Conservation (phyloP, 208 protist species). For the Trypanosoma conorhini region DNA sequence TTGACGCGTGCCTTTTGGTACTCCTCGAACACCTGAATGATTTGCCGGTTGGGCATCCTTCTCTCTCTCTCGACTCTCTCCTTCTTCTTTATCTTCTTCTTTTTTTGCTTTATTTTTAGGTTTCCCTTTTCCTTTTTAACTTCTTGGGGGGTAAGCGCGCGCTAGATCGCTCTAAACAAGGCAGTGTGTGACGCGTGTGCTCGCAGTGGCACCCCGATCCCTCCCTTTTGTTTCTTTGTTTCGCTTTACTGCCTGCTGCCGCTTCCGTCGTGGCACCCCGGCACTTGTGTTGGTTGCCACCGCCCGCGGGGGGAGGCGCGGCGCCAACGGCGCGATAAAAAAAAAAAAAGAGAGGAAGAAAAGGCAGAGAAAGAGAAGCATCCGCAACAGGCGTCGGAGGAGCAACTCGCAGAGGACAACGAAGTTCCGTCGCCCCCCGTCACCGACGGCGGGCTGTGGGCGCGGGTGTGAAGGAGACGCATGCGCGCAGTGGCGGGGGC, state of each 20-base stretch:
- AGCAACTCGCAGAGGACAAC: conserved; percentile 7
- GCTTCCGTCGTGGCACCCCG: too few relatives aligned
- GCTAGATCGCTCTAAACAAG: neutral
- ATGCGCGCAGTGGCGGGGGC: neutral
- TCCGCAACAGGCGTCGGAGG: conserved; percentile 14
- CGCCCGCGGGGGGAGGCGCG: too few relatives aligned
- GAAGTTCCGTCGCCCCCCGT: neutral
- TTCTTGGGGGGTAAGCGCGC: too few relatives aligned
- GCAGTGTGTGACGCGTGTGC: neutral
- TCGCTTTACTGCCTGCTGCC: too few relatives aligned
- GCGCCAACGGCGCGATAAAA: neutral
- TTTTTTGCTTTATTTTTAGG: too few relatives aligned
- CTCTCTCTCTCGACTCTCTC: neutral
- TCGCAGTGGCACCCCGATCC: neutral
- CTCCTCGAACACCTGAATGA: conserved; percentile 96
- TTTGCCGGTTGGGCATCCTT: conserved; percentile 86
- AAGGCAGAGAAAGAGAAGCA: conserved; percentile 23
- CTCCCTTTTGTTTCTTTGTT: neutral
- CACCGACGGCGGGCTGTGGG: neutral
- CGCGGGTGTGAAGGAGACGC: neutral
- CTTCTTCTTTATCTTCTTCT: neutral
- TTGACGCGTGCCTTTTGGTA: conserved; percentile 97
- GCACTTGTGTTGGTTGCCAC: neutral
- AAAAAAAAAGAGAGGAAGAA: neutral
- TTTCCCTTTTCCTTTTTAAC: too few relatives aligned